These are phyloP conservation scores for Rhynchosporium agropyri DNA, from an alignment of 2,329 filamentous ascomycete species.

Conservation along the genomic window DNA sequence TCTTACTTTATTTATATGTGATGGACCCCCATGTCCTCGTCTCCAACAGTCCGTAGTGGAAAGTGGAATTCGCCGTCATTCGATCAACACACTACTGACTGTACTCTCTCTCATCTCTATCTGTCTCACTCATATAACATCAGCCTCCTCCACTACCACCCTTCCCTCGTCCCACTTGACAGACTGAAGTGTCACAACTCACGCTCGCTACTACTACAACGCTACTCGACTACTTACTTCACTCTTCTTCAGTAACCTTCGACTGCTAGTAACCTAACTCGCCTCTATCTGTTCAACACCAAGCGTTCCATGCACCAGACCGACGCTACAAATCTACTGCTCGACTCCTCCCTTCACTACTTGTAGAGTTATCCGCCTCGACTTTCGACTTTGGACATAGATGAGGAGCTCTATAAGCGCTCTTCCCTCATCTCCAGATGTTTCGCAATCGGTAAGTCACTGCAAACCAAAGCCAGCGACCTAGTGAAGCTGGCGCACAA, in stretches of 20 bases:
- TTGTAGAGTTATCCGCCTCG: neutral
- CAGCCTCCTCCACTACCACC: constrained; percentile 30
- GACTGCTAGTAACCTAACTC: neutral
- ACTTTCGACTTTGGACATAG: constrained; percentile 11
- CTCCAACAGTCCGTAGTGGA: constrained; percentile 22
- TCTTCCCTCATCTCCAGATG: constrained; percentile 36
- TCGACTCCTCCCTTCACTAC: neutral
- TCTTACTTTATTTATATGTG: neutral
- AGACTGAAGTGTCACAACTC: constrained; percentile 19
- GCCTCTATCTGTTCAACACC: neutral
- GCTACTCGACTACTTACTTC: constrained; percentile 4
- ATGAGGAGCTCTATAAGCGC: constrained; percentile 23
- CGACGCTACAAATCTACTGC: neutral
- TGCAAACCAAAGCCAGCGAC: constrained; percentile 1
- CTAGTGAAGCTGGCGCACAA: constrained; percentile 1
- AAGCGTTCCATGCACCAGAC: constrained; percentile 8
- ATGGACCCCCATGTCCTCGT: constrained; percentile 29
- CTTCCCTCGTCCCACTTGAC: constrained; percentile 11
- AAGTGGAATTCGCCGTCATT: constrained; percentile 35
- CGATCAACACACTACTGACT: constrained; percentile 17
- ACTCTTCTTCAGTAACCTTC: neutral
- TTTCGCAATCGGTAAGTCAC: constrained; percentile 44
- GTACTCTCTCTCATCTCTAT: constrained; percentile 16
- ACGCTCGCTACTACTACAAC: constrained; percentile 32
- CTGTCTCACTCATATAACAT: constrained; percentile 35